Evolutionary conservation across 2,329 filamentous ascomycete species (phyloP).

Genomic region (Claviceps africana): DNA sequence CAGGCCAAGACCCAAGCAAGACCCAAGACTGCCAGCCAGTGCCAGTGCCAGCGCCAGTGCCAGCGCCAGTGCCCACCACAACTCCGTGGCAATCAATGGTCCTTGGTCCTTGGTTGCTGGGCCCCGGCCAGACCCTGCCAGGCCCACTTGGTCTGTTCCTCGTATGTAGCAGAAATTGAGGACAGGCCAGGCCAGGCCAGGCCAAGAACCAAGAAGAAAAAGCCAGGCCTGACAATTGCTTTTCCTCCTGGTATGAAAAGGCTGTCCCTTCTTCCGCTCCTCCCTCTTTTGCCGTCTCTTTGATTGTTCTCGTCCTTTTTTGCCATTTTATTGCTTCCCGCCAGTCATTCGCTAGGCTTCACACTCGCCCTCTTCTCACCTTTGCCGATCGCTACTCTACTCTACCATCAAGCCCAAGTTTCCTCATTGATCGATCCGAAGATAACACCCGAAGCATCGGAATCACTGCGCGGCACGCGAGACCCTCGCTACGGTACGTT

Average conservation of each 20-base stretch:
- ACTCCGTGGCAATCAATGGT: not conserved
- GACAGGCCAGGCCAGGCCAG: not conserved
- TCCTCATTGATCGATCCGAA: not conserved
- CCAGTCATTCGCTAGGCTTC: constrained; percentile 23
- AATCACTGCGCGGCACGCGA: not conserved
- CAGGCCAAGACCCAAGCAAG: not conserved
- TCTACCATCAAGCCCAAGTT: not conserved
- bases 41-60: not conserved
- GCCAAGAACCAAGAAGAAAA: constrained; percentile 2
- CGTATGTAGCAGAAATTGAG: constrained; percentile 1
- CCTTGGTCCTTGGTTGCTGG: not conserved
- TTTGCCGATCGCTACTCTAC: constrained; percentile 2
- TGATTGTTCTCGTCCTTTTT: constrained; percentile 15
- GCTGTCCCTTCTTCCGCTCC: constrained; percentile 13
- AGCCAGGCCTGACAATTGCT: not conserved
- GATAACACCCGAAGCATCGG: not conserved
- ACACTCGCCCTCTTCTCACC: constrained; percentile 9
- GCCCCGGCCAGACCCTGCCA: not conserved
- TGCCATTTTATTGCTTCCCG: constrained; percentile 19
- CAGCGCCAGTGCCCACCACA: not conserved
- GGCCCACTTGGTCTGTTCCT: constrained; percentile 7
- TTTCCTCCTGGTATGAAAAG: constrained; percentile 1
- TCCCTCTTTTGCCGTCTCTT: constrained; percentile 12
- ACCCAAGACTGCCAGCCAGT: not conserved
- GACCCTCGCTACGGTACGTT: not conserved